Percentiles rank a stretch among this genome's conserved stretches.
Evolutionary conservation across 73 alveolate species (phyloP).

Genomic region (Tetrahymena elliotti): DNA sequence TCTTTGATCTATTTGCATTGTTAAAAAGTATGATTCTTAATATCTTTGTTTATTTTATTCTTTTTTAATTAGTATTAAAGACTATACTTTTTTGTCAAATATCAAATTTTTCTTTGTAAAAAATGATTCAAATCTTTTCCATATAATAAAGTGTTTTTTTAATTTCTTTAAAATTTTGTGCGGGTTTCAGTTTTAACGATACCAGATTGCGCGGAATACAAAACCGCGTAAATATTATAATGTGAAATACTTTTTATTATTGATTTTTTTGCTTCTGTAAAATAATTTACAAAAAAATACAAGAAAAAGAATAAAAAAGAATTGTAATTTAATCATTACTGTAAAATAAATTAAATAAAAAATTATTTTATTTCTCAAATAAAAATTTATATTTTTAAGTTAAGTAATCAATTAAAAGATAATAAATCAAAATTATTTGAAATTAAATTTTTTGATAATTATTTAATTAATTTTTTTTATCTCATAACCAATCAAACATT

Average conservation of each 20-base stretch:
- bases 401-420: too few relatives aligned
- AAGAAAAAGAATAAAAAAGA: too few relatives aligned
- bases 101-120: background rate
- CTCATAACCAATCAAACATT: too few relatives aligned
- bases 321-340: too few relatives aligned
- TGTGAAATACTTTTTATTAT: too few relatives aligned
- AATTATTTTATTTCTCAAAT: too few relatives aligned
- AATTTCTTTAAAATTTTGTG: background rate
- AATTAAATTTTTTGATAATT: too few relatives aligned
- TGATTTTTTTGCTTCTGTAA: background rate
- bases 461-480: too few relatives aligned
- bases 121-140: background rate
- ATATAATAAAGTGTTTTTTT: background rate
- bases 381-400: too few relatives aligned
- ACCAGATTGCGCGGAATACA: slow-evolving; percentile 1
- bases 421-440: too few relatives aligned
- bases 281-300: too few relatives aligned
- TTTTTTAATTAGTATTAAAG: background rate
- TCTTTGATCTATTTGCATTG: background rate
- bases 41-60: background rate
- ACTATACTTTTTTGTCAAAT: background rate
- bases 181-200: background rate
- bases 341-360: too few relatives aligned
- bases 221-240: background rate
- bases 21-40: background rate